phyloP scores from a whole-genome alignment of 495 filamentous ascomycete genomes.

The Lasiosphaeria hispida region DNA sequence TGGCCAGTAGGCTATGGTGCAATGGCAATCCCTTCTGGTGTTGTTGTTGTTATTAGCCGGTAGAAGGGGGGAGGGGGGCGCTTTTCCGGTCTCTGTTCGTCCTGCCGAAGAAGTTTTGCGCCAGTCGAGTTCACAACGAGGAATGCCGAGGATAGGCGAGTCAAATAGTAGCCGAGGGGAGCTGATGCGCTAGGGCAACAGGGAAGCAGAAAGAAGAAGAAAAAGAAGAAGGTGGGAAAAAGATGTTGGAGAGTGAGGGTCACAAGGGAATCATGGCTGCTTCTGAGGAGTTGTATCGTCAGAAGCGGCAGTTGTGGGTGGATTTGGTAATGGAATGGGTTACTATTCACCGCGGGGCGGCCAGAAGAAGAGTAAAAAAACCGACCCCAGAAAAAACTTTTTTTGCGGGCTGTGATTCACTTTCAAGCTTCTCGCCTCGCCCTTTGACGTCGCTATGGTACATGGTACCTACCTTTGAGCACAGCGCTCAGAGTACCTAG shows the following conservation, averaged over 20 bases:
- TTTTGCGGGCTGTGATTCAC: constrained; percentile 24
- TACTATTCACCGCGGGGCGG: constrained; percentile 25
- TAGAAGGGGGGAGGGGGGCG: not conserved
- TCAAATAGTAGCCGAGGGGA: constrained; percentile 2
- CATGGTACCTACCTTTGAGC: not conserved
- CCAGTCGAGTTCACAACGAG: constrained; percentile 18
- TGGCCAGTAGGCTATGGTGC: constrained; percentile 8
- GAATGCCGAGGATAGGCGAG: constrained; percentile 34
- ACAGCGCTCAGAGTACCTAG: constrained; percentile 9
- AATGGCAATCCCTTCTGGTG: constrained; percentile 5
- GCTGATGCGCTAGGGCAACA: not conserved
- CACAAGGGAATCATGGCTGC: constrained; percentile 28
- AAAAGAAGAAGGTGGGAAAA: constrained; percentile 12
- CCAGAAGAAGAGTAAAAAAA: constrained; percentile 21
- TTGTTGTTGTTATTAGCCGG: constrained; percentile 17
- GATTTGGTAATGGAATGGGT: constrained; percentile 7
- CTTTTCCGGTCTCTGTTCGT: constrained; percentile 13
- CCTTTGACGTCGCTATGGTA: constrained; percentile 24
- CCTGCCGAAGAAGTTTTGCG: constrained; percentile 8
- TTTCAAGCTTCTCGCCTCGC: constrained; percentile 14
- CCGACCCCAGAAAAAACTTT: constrained; percentile 21
- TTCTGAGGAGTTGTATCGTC: constrained; percentile 10
- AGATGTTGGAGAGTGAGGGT: constrained; percentile 13
- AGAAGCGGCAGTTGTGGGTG: constrained; percentile 12
- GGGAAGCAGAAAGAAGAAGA: constrained; percentile 11